phyloP scores from a whole-genome alignment of 2,329 filamentous ascomycete species.

The Talaromyces atroroseus region DNA sequence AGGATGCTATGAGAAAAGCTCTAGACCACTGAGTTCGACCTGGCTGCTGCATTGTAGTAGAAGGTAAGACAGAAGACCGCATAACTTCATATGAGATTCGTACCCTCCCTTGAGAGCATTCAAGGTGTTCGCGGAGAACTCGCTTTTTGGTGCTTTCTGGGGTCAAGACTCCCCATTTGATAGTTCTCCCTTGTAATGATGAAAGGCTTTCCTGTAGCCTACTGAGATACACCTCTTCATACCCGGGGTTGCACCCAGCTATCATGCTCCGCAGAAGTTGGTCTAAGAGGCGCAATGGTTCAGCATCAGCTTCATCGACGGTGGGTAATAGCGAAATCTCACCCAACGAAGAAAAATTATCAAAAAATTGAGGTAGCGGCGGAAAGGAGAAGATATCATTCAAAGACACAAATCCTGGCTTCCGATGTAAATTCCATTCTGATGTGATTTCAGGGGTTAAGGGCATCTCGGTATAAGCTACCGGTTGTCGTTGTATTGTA shows the following conservation, averaged over 20 bases:
- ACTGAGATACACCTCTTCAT: neutral
- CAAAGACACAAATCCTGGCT: neutral
- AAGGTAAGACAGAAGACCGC: neutral
- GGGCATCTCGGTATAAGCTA: neutral
- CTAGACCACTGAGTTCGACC: neutral
- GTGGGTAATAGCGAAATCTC: neutral
- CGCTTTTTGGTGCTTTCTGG: neutral
- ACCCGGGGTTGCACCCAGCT: neutral
- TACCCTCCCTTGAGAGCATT: neutral
- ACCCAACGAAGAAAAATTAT: neutral
- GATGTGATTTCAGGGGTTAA: neutral
- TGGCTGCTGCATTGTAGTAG: no score
- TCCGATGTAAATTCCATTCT: neutral
- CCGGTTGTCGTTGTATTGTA: neutral
- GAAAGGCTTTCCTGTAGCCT: neutral
- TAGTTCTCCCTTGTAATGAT: neutral
- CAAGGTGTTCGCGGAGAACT: constrained; percentile 28
- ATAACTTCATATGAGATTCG: neutral
- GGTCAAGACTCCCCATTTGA: neutral
- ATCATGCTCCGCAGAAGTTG: neutral
- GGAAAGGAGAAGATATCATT: neutral
- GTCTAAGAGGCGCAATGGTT: neutral
- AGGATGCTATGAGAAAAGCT: constrained; percentile 46
- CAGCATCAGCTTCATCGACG: neutral
- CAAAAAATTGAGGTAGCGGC: neutral